Evolutionary conservation across 768 basidiomycete species (phyloP).

Genomic region (Candolleomyces aberdarensis): DNA sequence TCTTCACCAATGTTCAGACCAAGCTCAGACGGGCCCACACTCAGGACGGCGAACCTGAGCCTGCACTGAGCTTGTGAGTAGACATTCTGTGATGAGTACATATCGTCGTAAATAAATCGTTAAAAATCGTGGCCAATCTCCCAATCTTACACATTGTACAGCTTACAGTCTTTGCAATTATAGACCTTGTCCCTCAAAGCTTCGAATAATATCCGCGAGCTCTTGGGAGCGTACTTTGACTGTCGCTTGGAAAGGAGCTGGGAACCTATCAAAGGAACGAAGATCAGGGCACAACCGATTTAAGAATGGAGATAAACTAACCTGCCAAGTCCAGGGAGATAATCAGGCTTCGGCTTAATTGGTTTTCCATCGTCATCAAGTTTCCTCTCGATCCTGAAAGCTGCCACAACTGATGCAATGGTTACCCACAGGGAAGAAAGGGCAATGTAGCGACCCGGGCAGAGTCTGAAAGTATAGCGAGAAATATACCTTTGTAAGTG

Average conservation of each 20-base stretch:
- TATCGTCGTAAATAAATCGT: too few relatives aligned
- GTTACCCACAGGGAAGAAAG: background rate
- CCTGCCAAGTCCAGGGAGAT: background rate
- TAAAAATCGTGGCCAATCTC: too few relatives aligned
- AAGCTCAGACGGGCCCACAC: too few relatives aligned
- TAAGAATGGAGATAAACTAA: background rate
- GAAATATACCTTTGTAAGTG: too few relatives aligned
- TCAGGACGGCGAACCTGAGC: too few relatives aligned
- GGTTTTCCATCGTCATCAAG: background rate
- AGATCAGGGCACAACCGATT: background rate
- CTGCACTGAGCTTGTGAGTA: too few relatives aligned
- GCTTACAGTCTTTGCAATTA: background rate
- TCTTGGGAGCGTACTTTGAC: background rate
- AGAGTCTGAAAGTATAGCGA: background rate
- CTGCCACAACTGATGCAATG: constrained; percentile 1
- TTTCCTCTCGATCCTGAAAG: constrained; percentile 5
- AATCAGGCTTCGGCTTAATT: background rate
- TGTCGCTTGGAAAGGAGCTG: background rate
- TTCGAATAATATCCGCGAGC: background rate
- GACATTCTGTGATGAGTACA: too few relatives aligned
- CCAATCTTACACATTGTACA: too few relatives aligned
- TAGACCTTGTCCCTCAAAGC: background rate
- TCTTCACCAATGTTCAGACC: too few relatives aligned
- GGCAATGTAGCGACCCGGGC: constrained; percentile 1
- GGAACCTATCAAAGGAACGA: background rate